A percentile compares a stretch with the other conserved stretches of the same genome.
Conservation (phyloP, 768 basidiomycete genomes). For the Amanita fuliginea region DNA sequence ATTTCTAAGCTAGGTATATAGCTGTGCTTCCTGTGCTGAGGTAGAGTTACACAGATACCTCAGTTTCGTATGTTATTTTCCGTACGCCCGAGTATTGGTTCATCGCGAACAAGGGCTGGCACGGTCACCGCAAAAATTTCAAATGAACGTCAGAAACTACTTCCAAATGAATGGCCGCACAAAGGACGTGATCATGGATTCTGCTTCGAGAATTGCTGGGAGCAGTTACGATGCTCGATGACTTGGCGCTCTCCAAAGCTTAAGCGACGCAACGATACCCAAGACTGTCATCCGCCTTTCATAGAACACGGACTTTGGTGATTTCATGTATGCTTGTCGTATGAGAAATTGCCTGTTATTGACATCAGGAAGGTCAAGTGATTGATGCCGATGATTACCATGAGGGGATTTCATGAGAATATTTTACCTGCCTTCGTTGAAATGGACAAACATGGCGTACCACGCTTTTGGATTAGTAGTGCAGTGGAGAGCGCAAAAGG, state of each 20-base stretch:
- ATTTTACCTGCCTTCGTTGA: background rate
- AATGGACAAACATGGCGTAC: background rate
- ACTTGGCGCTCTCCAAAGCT: background rate
- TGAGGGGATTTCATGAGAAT: background rate
- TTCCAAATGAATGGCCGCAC: constrained; percentile 2
- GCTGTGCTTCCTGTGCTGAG: background rate
- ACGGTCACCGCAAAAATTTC: constrained; percentile 3
- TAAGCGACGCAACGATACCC: background rate
- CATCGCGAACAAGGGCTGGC: background rate
- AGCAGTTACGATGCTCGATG: background rate
- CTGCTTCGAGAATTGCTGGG: background rate
- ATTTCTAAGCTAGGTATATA: background rate
- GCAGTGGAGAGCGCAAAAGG: background rate
- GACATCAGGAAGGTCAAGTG: constrained; percentile 1
- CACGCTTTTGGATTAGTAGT: background rate
- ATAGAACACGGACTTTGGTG: background rate
- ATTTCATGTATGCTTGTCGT: background rate
- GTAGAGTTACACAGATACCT: background rate
- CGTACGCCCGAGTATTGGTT: background rate
- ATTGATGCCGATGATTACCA: constrained; percentile 1
- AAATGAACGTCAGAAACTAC: constrained; percentile 6
- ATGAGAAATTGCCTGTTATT: constrained; percentile 1
- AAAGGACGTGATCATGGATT: background rate
- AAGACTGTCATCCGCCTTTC: background rate
- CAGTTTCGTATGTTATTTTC: background rate